Percentiles rank a stretch among this genome's conserved stretches.
Conservation (phyloP, 768 basidiomycete genomes). For the Lactarius evosmus region DNA sequence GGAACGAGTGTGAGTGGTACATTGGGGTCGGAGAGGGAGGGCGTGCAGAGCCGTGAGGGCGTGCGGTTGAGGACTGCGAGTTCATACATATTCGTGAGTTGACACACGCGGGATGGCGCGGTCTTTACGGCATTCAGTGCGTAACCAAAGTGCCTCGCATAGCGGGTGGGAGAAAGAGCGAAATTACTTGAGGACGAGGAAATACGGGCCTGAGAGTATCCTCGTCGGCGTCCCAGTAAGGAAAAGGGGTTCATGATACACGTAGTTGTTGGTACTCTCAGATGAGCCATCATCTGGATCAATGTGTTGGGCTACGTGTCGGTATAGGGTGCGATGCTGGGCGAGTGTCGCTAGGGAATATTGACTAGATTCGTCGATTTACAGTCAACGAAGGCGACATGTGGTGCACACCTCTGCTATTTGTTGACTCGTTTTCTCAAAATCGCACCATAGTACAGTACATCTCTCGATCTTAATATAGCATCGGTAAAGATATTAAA, state of each 20-base stretch:
- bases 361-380: slow-evolving; percentile 1
- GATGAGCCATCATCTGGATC: slow-evolving; percentile 11
- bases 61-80: slow-evolving; percentile 22
- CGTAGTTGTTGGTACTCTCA: slow-evolving; percentile 1
- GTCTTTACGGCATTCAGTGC: slow-evolving; percentile 17
- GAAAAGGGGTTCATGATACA: slow-evolving; percentile 25
- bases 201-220: slow-evolving; percentile 17
- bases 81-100: slow-evolving; percentile 22
- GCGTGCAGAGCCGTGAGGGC: slow-evolving; percentile 21
- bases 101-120: slow-evolving; percentile 10
- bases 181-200: neutral
- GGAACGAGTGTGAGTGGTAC: slow-evolving; percentile 14
- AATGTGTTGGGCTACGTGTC: slow-evolving; percentile 19
- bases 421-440: too few species aligned
- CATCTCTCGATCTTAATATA: too few species aligned
- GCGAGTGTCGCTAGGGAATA: slow-evolving; percentile 22
- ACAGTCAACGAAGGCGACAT: too few species aligned
- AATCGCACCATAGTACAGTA: too few species aligned
- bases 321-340: slow-evolving; percentile 19
- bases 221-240: slow-evolving; percentile 22
- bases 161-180: neutral
- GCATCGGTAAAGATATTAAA: too few species aligned
- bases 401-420: too few species aligned
- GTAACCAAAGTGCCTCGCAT: slow-evolving; percentile 14
- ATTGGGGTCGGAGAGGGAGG: slow-evolving; percentile 8